phyloP scores from a whole-genome alignment of 2,329 filamentous ascomycete species.

The Cytospora piceicola region DNA sequence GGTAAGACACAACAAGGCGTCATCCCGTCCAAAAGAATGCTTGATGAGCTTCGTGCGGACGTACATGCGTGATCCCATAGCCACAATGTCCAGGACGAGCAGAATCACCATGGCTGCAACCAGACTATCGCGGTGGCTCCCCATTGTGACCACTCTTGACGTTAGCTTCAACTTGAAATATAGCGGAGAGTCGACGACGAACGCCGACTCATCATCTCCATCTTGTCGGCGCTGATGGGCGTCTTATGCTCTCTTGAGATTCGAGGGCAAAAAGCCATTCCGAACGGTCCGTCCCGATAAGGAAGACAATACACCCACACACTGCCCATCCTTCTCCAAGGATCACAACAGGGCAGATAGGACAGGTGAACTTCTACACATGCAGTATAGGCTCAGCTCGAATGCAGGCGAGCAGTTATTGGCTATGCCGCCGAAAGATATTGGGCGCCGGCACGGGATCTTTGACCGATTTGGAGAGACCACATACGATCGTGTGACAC shows the following conservation, averaged over 20 bases:
- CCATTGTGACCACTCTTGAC: conserved; percentile 19
- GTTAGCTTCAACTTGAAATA: neutral
- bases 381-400: neutral
- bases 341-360: neutral
- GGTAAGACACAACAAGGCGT: conserved; percentile 37
- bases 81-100: conserved; percentile 35
- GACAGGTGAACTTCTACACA: neutral
- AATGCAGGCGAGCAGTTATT: neutral
- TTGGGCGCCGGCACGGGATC: neutral
- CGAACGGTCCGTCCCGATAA: neutral
- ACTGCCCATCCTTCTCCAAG: neutral
- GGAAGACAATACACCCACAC: neutral
- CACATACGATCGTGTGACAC: neutral
- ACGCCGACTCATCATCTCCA: neutral
- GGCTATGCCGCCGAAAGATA: neutral
- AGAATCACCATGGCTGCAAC: conserved; percentile 36
- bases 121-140: conserved; percentile 32
- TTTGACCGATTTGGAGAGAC: no score
- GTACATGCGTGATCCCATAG: conserved; percentile 37
- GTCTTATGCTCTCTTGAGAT: neutral
- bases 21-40: conserved; percentile 37
- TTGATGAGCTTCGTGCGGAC: conserved; percentile 36
- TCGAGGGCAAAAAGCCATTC: neutral
- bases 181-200: neutral
- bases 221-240: neutral